These are phyloP conservation scores for Stropharia rugosoannulata DNA, from an alignment of 768 basidiomycete species.

Conservation along the genomic window DNA sequence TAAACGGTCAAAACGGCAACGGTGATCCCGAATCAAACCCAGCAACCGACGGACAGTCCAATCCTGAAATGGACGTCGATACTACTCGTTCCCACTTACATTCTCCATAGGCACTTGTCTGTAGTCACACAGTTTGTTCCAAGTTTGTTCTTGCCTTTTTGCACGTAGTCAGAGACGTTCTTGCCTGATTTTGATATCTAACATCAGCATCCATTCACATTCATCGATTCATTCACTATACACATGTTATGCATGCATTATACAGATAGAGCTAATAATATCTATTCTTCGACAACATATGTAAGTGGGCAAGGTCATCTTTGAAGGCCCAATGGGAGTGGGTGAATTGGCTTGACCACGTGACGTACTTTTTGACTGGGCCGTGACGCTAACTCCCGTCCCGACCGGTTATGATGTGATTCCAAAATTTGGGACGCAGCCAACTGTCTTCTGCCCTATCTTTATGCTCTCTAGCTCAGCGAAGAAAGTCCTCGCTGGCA, in stretches of 20 bases:
- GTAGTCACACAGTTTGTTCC: neutral
- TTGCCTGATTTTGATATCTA: conserved; percentile 3
- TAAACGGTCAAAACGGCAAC: conserved; percentile 8
- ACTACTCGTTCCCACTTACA: conserved; percentile 38
- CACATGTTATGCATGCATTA: conserved; percentile 10
- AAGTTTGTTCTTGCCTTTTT: neutral
- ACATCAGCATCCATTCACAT: conserved; percentile 9
- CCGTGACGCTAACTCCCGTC: neutral
- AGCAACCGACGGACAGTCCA: conserved; percentile 8
- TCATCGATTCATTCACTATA: conserved; percentile 15
- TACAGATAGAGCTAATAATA: conserved; percentile 18
- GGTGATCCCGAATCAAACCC: neutral
- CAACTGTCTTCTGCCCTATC: neutral
- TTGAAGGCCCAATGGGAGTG: neutral
- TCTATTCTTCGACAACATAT: neutral
- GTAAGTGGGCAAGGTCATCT: neutral
- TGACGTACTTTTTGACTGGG: neutral
- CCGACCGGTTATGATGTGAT: neutral
- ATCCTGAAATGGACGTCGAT: neutral
- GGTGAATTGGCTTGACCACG: neutral
- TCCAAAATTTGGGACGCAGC: neutral
- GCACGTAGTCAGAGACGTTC: neutral
- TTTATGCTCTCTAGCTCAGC: conserved; percentile 43
- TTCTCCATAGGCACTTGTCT: conserved; percentile 19
- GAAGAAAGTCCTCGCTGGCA: conserved; percentile 40